A percentile compares a stretch with the other conserved stretches of the same genome.
Conservation (phyloP, 495 filamentous ascomycete species). For the Tuber borchii region DNA sequence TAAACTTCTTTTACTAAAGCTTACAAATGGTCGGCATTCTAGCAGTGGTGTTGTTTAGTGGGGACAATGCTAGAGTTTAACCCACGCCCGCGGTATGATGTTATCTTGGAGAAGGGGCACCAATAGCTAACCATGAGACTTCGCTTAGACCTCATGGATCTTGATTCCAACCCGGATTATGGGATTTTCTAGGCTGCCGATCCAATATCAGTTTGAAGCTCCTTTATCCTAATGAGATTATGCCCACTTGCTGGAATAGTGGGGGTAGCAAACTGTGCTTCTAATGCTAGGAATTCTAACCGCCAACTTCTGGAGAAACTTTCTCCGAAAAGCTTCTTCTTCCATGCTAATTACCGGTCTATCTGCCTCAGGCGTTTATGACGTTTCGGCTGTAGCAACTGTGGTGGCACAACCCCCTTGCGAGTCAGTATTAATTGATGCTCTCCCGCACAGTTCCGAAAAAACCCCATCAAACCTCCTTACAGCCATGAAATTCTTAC, state of each 20-base stretch:
- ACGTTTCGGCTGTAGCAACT: neutral
- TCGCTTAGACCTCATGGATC: neutral
- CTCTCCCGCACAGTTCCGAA: neutral
- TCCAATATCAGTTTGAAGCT: neutral
- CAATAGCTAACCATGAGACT: too few species aligned
- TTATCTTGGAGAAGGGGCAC: too few species aligned
- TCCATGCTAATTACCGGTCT: neutral
- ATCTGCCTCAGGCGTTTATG: neutral
- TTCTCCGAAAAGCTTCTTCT: neutral
- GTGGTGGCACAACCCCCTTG: neutral
- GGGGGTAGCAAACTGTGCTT: too few species aligned
- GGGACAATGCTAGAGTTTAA: too few species aligned
- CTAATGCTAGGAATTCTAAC: neutral
- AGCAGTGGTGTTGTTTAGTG: neutral
- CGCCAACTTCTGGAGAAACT: neutral
- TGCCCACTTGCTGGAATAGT: neutral
- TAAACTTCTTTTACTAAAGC: neutral
- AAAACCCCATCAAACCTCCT: neutral
- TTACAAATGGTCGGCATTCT: neutral
- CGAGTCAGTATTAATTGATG: neutral
- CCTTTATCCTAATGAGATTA: neutral
- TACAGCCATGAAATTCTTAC: neutral
- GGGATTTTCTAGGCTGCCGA: neutral
- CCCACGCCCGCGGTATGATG: too few species aligned
- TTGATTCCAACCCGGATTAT: neutral